Base-by-base conservation (phyloP, 78 protist genomes). In the Cavenderia fasciculata region DNA sequence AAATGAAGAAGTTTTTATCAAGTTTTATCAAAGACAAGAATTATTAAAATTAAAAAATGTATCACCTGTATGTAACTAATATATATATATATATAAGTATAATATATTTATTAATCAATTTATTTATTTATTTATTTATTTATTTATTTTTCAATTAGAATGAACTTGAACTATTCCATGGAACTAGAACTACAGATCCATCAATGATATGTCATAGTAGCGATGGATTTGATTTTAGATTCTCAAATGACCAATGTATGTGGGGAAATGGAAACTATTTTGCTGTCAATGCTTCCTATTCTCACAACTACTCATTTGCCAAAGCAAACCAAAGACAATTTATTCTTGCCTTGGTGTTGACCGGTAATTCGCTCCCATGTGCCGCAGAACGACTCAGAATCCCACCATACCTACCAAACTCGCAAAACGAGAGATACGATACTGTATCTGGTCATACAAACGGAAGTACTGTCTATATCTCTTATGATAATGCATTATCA, bases 261-360 rank as follows among this genome's bases (percentile, higher is more conserved):
- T 66, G 74, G 74, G 74, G 74, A 6, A 6, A 19, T 2, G 74
- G 74, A 27, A 25, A 21, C n/a, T 66, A 66, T 27, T 66, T 66
- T 66, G 74, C 74, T 2, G 31, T 40, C 2, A 66, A 66, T 23
- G 74, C 74, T 25, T 44, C 57, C 7, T 66, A 66, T 66, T n/a
- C n/a, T n/a, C n/a, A n/a, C n/a, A n/a, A n/a, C n/a, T n/a, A n/a
- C n/a, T n/a, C n/a, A n/a, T n/a, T n/a, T n/a, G n/a, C n/a, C n/a
- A n/a, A n/a, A n/a, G n/a, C n/a, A n/a, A n/a, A n/a, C n/a, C n/a
- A n/a, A n/a, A n/a, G n/a, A n/a, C n/a, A n/a, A n/a, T n/a, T n/a
- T n/a, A n/a, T n/a, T n/a, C n/a, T n/a, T n/a, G n/a, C n/a, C n/a
- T n/a, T n/a, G n/a, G n/a, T n/a, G n/a, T n/a, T n/a, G n/a, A n/a